Evolutionary conservation across 208 protist genomes (phyloP).

Genomic region (Crithidia thermophila): DNA sequence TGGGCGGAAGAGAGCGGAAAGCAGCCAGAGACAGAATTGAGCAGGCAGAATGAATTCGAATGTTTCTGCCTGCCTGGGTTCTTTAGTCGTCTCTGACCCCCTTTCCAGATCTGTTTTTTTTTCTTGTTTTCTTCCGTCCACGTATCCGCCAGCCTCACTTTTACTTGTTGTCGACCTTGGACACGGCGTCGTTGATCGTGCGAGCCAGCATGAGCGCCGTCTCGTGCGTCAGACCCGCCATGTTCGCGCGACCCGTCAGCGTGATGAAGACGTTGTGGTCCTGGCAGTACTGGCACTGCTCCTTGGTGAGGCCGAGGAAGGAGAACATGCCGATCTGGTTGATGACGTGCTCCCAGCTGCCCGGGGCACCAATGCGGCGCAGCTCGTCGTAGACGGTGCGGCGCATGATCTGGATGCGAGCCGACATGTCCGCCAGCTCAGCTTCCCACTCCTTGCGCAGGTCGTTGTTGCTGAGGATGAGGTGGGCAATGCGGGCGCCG

Average conservation of each 20-base stretch:
- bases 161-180: conserved; percentile 32
- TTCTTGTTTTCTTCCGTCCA: background rate
- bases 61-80: conserved; percentile 15
- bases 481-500: conserved; percentile 94
- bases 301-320: conserved; percentile 94
- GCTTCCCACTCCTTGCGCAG: conserved; percentile 91
- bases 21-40: background rate
- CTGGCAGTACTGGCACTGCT: conserved; percentile 78
- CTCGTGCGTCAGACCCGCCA: conserved; percentile 72
- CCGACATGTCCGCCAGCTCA: conserved; percentile 91
- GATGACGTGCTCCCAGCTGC: conserved; percentile 96
- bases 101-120: background rate
- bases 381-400: conserved; percentile 77
- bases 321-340: conserved; percentile 99
- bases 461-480: conserved; percentile 83
- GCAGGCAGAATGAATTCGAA: conserved; percentile 13
- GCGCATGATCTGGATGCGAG: conserved; percentile 87
- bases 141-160: background rate
- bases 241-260: conserved; percentile 76
- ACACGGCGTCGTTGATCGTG: conserved; percentile 72
- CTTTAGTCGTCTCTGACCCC: no score
- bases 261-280: conserved; percentile 82
- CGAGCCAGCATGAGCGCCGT: conserved; percentile 65
- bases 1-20: background rate
- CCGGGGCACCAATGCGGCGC: conserved; percentile 65